Conservation (phyloP, 75 land plant genomes). For the Isoetes taiwanensis region DNA sequence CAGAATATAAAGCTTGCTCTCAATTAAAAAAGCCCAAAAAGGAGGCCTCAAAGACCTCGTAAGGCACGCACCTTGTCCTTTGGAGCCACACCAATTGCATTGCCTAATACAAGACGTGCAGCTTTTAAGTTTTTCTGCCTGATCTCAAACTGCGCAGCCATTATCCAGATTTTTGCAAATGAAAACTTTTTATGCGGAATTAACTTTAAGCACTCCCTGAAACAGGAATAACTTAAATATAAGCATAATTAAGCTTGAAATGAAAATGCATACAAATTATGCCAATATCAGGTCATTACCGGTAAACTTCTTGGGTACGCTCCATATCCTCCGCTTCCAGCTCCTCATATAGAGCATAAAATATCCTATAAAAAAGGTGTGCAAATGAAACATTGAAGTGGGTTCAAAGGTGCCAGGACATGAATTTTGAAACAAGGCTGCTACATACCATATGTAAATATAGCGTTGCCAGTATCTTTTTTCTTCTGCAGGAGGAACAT, state of each 20-base stretch:
- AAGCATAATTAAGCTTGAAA: no score
- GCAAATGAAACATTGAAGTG: neutral
- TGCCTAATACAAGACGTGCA: conserved; percentile 63
- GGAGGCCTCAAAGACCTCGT: neutral
- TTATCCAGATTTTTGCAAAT: conserved; percentile 91
- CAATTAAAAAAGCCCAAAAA: neutral
- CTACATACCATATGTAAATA: conserved; percentile 71
- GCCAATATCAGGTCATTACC: conserved; percentile 16
- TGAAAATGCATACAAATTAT: no score
- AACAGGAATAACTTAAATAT: neutral
- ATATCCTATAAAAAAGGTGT: conserved; percentile 46
- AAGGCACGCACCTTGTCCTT: conserved; percentile 66
- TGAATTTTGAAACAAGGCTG: neutral
- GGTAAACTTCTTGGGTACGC: conserved; percentile 64
- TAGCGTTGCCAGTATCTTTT: conserved; percentile 95
- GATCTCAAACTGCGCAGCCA: conserved; percentile 95
- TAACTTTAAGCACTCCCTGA: conserved; percentile 68
- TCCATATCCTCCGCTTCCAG: conserved; percentile 75
- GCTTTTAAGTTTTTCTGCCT: conserved; percentile 60
- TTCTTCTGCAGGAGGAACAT: conserved; percentile 96
- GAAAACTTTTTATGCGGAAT: conserved; percentile 91
- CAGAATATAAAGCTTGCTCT: neutral
- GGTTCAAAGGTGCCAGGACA: no score
- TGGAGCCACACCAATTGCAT: conserved; percentile 89
- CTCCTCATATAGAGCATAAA: conserved; percentile 87